Evolutionary conservation across 805 yeast species (phyloP).

Genomic region (Dipodascopsis uninucleata): DNA sequence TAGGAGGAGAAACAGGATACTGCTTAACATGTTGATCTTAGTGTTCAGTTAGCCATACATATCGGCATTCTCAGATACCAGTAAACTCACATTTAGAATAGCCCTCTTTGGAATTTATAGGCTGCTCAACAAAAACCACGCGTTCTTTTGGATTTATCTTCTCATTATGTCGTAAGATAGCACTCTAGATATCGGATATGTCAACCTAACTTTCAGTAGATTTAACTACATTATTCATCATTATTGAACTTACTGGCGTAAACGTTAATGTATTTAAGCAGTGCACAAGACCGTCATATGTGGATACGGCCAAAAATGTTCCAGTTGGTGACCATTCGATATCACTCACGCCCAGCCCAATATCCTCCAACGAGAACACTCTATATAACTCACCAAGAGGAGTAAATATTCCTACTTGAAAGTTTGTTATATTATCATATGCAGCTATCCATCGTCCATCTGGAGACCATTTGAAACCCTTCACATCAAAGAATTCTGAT

Average conservation of each 20-base stretch:
- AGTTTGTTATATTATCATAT: constrained; percentile 14
- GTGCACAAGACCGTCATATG: constrained; percentile 20
- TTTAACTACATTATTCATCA: no score
- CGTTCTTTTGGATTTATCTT: constrained; percentile 6
- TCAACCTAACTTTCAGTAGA: background rate
- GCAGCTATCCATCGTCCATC: constrained; percentile 27
- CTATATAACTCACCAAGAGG: constrained; percentile 19
- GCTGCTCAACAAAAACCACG: constrained; percentile 21
- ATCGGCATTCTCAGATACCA: background rate
- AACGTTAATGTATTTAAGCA: constrained; percentile 23
- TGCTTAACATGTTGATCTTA: constrained; percentile 10
- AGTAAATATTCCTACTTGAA: constrained; percentile 19
- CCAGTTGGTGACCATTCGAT: constrained; percentile 26
- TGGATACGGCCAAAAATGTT: constrained; percentile 18
- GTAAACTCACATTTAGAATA: constrained; percentile 14
- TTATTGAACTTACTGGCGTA: constrained; percentile 17
- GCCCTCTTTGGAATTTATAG: constrained; percentile 8
- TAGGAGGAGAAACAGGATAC: constrained; percentile 19
- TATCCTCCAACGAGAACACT: constrained; percentile 7
- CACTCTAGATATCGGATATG: constrained; percentile 3
- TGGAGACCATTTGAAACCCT: constrained; percentile 23
- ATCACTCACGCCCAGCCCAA: constrained; percentile 14
- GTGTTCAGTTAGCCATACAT: background rate
- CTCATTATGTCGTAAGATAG: constrained; percentile 10
- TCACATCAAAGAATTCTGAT: constrained; percentile 12